A percentile compares a stretch with the other conserved stretches of the same genome.
These are phyloP conservation scores for Ceratobasidium sp. DNA, from an alignment of 1,284 basidiomycete genomes.

Conservation along the genomic window DNA sequence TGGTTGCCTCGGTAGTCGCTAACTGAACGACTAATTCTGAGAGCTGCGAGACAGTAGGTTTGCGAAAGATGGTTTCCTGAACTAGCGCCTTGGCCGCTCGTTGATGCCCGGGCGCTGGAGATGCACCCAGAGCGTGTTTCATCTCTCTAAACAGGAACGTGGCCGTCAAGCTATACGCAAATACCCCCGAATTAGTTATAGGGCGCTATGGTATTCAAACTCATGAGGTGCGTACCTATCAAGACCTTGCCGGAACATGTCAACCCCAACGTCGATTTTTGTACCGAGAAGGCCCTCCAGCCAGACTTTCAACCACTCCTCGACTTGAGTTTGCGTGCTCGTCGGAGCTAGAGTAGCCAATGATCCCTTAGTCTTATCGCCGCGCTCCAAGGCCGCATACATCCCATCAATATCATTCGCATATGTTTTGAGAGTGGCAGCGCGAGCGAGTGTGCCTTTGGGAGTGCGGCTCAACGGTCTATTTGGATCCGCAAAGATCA, in stretches of 20 bases:
- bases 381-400: conserved; percentile 41
- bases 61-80: not conserved
- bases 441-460: conserved; percentile 41
- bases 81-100: not conserved
- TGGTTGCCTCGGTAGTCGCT: not conserved
- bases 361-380: not conserved
- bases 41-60: not conserved
- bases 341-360: not conserved
- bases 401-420: conserved; percentile 44
- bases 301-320: not conserved
- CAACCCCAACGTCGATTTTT: conserved; percentile 5
- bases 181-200: not conserved
- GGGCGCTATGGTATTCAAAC: not conserved
- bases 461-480: conserved; percentile 28
- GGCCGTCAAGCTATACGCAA: conserved; percentile 1
- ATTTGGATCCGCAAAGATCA: conserved; percentile 13
- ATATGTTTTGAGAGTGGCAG: conserved; percentile 41
- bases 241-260: conserved; percentile 32
- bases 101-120: not conserved
- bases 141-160: not conserved
- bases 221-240: conserved; percentile 14
- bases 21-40: not conserved
- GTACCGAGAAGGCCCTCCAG: not conserved
- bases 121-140: not conserved
- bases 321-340: not conserved